These are phyloP conservation scores for Myxozyma geophila DNA, from an alignment of 805 yeast genomes.

Conservation along the genomic window DNA sequence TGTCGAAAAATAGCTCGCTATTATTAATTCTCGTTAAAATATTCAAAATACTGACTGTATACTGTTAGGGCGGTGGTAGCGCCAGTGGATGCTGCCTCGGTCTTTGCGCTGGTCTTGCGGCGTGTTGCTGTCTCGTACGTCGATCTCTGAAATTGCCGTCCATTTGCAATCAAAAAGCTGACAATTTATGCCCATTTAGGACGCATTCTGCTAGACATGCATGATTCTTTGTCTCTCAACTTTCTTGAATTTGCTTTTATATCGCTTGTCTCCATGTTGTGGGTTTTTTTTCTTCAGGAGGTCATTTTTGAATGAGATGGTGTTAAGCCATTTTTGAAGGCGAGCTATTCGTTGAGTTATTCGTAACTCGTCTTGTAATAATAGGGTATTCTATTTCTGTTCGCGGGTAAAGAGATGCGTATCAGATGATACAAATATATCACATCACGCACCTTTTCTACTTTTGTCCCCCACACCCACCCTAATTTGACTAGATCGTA, in stretches of 20 bases:
- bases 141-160: neutral
- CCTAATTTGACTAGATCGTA: no score
- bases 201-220: slow-evolving; percentile 9
- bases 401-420: no score
- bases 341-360: neutral
- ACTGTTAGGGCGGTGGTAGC: slow-evolving; percentile 1
- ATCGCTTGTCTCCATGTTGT: no score
- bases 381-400: neutral
- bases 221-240: neutral
- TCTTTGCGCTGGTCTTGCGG: slow-evolving; percentile 25
- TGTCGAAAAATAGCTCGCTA: neutral
- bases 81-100: slow-evolving; percentile 22
- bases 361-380: neutral
- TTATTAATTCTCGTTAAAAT: neutral
- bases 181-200: neutral
- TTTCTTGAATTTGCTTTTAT: neutral
- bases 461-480: no score
- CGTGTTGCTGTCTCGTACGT: slow-evolving; percentile 24
- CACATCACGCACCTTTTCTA: no score
- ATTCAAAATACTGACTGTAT: neutral
- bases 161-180: neutral
- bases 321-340: no score
- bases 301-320: no score
- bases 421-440: no score
- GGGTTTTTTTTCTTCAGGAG: no score